A percentile compares a stretch with the other conserved stretches of the same genome.
These are phyloP conservation scores for Candida glaebosa DNA, from an alignment of 805 yeast species.

Conservation along the genomic window DNA sequence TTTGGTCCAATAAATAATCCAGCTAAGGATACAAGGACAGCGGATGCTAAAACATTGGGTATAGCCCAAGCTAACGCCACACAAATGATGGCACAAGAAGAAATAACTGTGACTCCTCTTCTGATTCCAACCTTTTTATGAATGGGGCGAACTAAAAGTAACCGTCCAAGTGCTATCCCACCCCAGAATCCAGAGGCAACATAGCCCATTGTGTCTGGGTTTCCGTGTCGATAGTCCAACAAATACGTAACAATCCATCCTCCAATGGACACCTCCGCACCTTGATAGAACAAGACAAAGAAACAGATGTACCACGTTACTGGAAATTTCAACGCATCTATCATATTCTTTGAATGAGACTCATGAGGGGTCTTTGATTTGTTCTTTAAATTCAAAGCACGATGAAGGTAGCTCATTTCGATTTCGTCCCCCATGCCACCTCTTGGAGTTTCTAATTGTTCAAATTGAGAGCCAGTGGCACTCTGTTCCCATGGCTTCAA, in stretches of 20 bases:
- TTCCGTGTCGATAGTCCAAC: conserved; percentile 50
- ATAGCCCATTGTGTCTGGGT: conserved; percentile 49
- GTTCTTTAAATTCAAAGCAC: conserved; percentile 1
- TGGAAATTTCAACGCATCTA: conserved; percentile 36
- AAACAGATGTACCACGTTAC: conserved; percentile 48
- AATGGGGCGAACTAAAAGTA: conserved; percentile 42
- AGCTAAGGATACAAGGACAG: conserved; percentile 43
- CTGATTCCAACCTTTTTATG: conserved; percentile 42
- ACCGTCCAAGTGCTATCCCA: conserved; percentile 64
- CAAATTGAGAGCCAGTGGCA: conserved; percentile 2
- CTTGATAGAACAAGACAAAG: conserved; percentile 60
- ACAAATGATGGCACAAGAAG: conserved; percentile 31
- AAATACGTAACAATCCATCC: conserved; percentile 71
- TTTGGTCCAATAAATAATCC: conserved; percentile 69
- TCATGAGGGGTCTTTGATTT: conserved; percentile 1
- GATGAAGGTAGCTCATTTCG: conserved; percentile 4
- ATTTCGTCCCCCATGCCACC: conserved; percentile 4
- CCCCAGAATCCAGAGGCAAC: conserved; percentile 71
- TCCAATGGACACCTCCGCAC: conserved; percentile 65
- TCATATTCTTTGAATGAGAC: conserved; percentile 14
- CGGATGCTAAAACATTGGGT: conserved; percentile 42
- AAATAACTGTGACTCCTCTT: conserved; percentile 37
- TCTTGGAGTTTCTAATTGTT: background rate
- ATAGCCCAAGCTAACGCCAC: conserved; percentile 47
- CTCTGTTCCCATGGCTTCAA: conserved; percentile 31